phyloP scores from a whole-genome alignment of 805 yeast genomes.

The Myxozyma udenii region DNA sequence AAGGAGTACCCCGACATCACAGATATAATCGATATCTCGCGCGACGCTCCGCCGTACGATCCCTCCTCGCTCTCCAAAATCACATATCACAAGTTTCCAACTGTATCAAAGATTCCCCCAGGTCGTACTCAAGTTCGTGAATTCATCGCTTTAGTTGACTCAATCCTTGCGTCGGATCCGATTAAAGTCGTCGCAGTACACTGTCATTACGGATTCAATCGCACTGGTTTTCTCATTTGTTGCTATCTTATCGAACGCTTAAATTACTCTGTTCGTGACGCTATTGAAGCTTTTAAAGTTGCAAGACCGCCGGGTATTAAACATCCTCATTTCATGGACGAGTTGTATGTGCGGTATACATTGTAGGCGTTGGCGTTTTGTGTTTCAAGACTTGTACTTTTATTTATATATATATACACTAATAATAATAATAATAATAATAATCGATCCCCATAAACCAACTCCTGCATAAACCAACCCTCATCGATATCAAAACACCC shows the following conservation, averaged over 20 bases:
- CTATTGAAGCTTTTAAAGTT: slow-evolving; percentile 54
- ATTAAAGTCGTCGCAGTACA: slow-evolving; percentile 56
- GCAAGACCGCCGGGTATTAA: slow-evolving; percentile 71
- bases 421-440: no score
- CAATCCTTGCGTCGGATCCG: slow-evolving; percentile 36
- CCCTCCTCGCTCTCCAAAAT: slow-evolving; percentile 55
- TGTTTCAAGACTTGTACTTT: neutral
- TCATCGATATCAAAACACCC: no score
- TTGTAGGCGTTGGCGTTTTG: slow-evolving; percentile 1
- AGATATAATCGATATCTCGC: slow-evolving; percentile 66
- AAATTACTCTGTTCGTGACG: slow-evolving; percentile 60
- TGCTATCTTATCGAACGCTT: slow-evolving; percentile 61
- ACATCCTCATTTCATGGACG: slow-evolving; percentile 74
- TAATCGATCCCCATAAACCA: no score
- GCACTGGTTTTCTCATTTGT: slow-evolving; percentile 72
- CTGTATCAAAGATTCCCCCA: slow-evolving; percentile 75
- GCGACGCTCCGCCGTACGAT: slow-evolving; percentile 63
- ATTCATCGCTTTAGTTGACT: slow-evolving; percentile 54
- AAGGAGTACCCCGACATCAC: slow-evolving; percentile 48
- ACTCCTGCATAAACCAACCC: no score
- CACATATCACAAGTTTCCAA: slow-evolving; percentile 66
- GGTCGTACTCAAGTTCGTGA: slow-evolving; percentile 55
- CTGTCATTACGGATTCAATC: slow-evolving; percentile 78
- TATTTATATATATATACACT: no score
- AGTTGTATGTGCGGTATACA: slow-evolving; percentile 59